Base-by-base conservation (phyloP, 2,329 filamentous ascomycete genomes). In the Trichophyton schoenleinii region DNA sequence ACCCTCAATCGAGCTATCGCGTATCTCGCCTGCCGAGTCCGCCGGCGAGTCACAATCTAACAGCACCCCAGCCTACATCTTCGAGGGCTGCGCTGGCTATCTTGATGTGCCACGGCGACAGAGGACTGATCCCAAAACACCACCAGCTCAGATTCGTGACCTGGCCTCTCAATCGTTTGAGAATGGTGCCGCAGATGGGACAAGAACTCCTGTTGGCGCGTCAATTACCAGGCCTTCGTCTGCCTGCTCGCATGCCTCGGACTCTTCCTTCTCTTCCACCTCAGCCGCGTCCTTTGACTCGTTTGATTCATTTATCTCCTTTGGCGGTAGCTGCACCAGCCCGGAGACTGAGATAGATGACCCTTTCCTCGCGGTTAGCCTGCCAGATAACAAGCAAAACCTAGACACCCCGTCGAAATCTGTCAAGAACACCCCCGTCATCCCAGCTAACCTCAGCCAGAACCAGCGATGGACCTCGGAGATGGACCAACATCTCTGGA, bases 401-500 rank as follows among this genome's bases (percentile, higher is more conserved):
- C 64, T 70, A n/a, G 74, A 77, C 55, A 72, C 74, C 18, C 72
- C 74, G 4, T 71, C 71, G 36, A 66, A 72, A 52, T 70, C 70
- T 7, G 67, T 66, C 60, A 71, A 68, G 22, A 67, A 66, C 25
- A 65, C 68, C 2, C 41, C 41, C 36, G 66, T 64, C 9, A 65
- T 69, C 60, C 63, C 71, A n/a, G 66, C 69, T 13, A 63, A 63
- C 25, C 53, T 64, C 28, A 66, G 63, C 60, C 66, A 66, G 57
- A 70, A 64, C 65, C 65, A 68, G 67, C 68, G 70, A 46, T 87
- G 83, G 80, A 84, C 80, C 3, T 73, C 79, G 49, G 82, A 84
- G 59, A 86, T 85, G 83, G 84, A 87, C 68, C 79, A 81, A 61
- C 84, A 87, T 68, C 72, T 87, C 36, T 86, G 84, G 83, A 81